phyloP scores from a whole-genome alignment of 768 basidiomycete genomes.

The Paxillus rubicundulus region DNA sequence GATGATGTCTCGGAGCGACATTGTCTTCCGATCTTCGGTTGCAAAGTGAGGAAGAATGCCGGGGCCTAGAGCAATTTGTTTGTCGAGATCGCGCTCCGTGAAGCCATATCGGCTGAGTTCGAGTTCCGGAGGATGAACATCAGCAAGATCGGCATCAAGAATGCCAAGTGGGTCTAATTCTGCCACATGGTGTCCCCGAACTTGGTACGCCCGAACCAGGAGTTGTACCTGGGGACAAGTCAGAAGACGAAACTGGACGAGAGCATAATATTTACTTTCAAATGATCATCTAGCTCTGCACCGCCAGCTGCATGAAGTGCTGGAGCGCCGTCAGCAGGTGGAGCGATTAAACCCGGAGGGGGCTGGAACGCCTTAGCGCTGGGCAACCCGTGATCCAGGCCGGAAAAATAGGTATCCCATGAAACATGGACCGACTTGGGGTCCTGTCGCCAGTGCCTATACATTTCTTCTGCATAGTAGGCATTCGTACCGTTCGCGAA shows the following conservation, averaged over 20 bases:
- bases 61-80: conserved; percentile 91
- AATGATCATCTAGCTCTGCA: conserved; percentile 84
- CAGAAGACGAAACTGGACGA: conserved; percentile 1
- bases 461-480: conserved; percentile 98
- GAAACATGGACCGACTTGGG: conserved; percentile 89
- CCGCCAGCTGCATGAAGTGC: conserved; percentile 66
- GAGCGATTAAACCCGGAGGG: conserved; percentile 70
- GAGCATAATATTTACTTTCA: conserved; percentile 62
- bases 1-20: conserved; percentile 91
- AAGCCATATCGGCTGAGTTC: conserved; percentile 95
- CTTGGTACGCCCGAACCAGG: conserved; percentile 97
- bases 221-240: conserved; percentile 75
- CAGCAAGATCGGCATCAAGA: conserved; percentile 80
- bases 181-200: conserved; percentile 95
- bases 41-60: conserved; percentile 97
- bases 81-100: conserved; percentile 90
- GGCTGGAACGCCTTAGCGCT: conserved; percentile 81
- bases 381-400: conserved; percentile 83
- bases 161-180: conserved; percentile 96
- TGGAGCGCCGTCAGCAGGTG: conserved; percentile 78
- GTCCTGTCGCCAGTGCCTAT: conserved; percentile 86
- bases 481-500: conserved; percentile 95
- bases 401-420: conserved; percentile 93
- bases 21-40: conserved; percentile 77
- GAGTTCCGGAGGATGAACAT: conserved; percentile 80